Conservation (phyloP, 306 rosid species). For the Lotus japonicus region DNA sequence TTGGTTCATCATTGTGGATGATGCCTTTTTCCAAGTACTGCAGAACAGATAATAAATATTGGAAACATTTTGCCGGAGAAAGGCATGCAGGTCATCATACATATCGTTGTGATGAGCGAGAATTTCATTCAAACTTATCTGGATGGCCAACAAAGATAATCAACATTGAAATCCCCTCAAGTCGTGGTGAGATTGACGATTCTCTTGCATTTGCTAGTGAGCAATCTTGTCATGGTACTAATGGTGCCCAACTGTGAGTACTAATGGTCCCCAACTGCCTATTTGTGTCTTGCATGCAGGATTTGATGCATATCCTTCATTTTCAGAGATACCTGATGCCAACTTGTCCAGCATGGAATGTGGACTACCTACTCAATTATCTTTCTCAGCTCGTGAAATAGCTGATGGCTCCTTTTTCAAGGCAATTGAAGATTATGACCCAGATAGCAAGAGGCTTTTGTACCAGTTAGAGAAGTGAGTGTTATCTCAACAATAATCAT, state of each 20-base stretch:
- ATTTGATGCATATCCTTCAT: constrained; percentile 68
- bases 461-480: constrained; percentile 78
- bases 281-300: constrained; percentile 41
- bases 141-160: constrained; percentile 93
- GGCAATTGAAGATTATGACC: constrained; percentile 91
- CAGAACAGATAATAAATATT: constrained; percentile 55
- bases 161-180: constrained; percentile 84
- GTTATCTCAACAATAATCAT: constrained; percentile 1
- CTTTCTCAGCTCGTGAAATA: constrained; percentile 94
- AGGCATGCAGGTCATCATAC: constrained; percentile 27
- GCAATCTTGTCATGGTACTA: constrained; percentile 20
- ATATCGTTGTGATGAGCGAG: constrained; percentile 76
- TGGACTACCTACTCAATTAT: constrained; percentile 81
- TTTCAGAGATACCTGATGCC: constrained; percentile 43
- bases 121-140: constrained; percentile 50
- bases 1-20: constrained; percentile 94
- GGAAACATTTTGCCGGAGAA: constrained; percentile 58
- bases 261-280: constrained; percentile 18
- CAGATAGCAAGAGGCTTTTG: constrained; percentile 76
- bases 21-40: constrained; percentile 93
- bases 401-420: constrained; percentile 93
- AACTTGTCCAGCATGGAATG: constrained; percentile 84
- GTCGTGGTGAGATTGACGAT: constrained; percentile 44
- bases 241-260: constrained; percentile 14
- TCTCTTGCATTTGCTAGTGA: constrained; percentile 17